A percentile compares a stretch with the other conserved stretches of the same genome.
Evolutionary conservation across 2,329 filamentous ascomycete species (phyloP).

Genomic region (Fusarium proliferatum): DNA sequence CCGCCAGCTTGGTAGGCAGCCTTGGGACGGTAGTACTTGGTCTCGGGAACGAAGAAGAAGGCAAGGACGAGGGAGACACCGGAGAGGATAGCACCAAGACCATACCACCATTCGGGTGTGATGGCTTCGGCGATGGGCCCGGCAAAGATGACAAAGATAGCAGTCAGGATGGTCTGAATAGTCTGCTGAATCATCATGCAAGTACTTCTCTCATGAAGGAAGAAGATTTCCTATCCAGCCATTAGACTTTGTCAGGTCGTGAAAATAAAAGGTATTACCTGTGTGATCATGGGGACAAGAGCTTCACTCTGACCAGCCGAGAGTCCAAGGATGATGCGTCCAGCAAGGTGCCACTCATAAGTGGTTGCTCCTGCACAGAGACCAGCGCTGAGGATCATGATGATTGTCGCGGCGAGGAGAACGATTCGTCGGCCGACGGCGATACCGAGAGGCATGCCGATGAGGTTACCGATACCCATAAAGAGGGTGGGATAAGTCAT

Average conservation of each 20-base stretch:
- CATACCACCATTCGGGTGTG: slow-evolving; percentile 18
- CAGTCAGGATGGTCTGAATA: slow-evolving; percentile 33
- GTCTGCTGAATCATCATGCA: slow-evolving; percentile 39
- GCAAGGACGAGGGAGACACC: background rate
- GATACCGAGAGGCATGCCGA: slow-evolving; percentile 38
- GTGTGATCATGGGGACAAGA: slow-evolving; percentile 24
- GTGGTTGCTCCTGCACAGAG: slow-evolving; percentile 30
- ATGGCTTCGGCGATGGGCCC: slow-evolving; percentile 14
- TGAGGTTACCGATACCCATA: slow-evolving; percentile 39
- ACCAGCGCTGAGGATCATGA: slow-evolving; percentile 36
- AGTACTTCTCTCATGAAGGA: slow-evolving; percentile 34
- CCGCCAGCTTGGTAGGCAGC: slow-evolving; percentile 4
- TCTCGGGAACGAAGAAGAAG: slow-evolving; percentile 21
- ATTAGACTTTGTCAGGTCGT: background rate
- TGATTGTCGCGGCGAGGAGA: slow-evolving; percentile 31
- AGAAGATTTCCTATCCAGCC: slow-evolving; percentile 30
- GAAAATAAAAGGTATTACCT: background rate
- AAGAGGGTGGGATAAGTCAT: slow-evolving; percentile 23
- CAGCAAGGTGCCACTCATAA: slow-evolving; percentile 39
- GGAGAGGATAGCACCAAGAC: slow-evolving; percentile 12
- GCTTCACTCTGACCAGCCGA: slow-evolving; percentile 37
- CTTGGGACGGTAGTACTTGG: slow-evolving; percentile 14
- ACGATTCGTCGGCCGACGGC: slow-evolving; percentile 37
- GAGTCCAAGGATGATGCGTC: slow-evolving; percentile 29
- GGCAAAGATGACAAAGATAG: slow-evolving; percentile 18